These are phyloP conservation scores for Sabuloglossum arenarium DNA, from an alignment of 495 filamentous ascomycete species.

Conservation along the genomic window DNA sequence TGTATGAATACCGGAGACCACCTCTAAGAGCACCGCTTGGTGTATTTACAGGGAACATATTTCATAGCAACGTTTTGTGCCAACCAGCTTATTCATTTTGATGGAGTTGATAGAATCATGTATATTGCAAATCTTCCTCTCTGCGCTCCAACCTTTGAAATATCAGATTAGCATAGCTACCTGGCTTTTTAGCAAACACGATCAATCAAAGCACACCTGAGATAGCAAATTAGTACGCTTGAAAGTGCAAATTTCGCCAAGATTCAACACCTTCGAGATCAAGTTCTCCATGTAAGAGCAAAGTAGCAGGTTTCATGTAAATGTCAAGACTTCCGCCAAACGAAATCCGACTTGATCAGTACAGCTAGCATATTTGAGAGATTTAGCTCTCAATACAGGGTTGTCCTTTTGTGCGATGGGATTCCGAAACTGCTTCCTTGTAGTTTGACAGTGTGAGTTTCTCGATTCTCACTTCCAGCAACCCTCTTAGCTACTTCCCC, in stretches of 20 bases:
- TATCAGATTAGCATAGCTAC: no score
- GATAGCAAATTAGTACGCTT: not conserved
- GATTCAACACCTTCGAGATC: not conserved
- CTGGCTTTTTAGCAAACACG: no score
- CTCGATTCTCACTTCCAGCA: not conserved
- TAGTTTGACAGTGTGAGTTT: no score
- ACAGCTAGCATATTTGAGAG: no score
- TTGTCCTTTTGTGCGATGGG: no score
- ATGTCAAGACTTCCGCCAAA: not conserved
- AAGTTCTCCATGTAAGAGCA: not conserved
- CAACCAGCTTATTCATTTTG: not conserved
- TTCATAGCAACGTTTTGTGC: not conserved
- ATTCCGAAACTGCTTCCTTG: no score
- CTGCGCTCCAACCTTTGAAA: no score
- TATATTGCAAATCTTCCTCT: not conserved
- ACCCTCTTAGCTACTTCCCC: not conserved
- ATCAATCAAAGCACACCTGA: not conserved
- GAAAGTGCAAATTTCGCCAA: not conserved
- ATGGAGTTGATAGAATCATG: not conserved
- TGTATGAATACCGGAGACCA: not conserved
- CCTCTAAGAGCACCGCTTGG: not conserved
- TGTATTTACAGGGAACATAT: not conserved
- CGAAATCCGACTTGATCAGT: no score
- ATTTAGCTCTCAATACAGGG: no score
- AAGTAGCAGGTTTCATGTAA: not conserved